Percentiles rank a stretch among this genome's conserved stretches.
Evolutionary conservation across 306 rosid species (phyloP).

Genomic region (Cucumis sativus): DNA sequence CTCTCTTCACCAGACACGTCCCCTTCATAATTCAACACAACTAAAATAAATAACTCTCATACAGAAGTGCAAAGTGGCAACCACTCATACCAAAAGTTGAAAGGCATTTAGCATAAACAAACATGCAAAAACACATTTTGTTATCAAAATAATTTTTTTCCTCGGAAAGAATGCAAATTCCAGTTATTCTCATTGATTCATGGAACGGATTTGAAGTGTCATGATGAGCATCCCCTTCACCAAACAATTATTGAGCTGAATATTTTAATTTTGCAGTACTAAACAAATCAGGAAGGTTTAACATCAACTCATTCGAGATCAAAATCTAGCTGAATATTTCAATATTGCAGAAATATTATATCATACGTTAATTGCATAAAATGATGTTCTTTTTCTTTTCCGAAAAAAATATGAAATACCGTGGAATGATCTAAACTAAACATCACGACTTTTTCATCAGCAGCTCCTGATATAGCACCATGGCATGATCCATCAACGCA

Average conservation of each 20-base stretch:
- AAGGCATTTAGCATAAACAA: not conserved
- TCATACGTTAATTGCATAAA: not conserved
- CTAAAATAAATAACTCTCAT: not conserved
- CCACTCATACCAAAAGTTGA: not conserved
- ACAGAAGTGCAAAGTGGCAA: not conserved
- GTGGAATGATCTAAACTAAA: constrained; percentile 65
- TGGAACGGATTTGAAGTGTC: not conserved
- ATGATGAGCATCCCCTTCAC: not conserved
- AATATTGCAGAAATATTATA: not conserved
- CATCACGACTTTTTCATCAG: constrained; percentile 70
- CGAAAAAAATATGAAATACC: constrained; percentile 32
- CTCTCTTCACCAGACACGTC: constrained; percentile 55
- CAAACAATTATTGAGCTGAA: not conserved
- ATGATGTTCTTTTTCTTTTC: not conserved
- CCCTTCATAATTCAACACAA: constrained; percentile 25
- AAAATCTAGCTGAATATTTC: not conserved
- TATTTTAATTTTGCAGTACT: not conserved
- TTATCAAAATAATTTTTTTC: not conserved
- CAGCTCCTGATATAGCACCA: constrained; percentile 90
- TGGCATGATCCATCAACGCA: constrained; percentile 55
- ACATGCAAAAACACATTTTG: not conserved
- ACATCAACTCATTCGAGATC: not conserved
- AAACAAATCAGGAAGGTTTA: not conserved
- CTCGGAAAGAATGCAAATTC: not conserved
- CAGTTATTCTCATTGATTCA: not conserved